Conservation (phyloP, 306 rosid genomes). For the Senna tora region DNA sequence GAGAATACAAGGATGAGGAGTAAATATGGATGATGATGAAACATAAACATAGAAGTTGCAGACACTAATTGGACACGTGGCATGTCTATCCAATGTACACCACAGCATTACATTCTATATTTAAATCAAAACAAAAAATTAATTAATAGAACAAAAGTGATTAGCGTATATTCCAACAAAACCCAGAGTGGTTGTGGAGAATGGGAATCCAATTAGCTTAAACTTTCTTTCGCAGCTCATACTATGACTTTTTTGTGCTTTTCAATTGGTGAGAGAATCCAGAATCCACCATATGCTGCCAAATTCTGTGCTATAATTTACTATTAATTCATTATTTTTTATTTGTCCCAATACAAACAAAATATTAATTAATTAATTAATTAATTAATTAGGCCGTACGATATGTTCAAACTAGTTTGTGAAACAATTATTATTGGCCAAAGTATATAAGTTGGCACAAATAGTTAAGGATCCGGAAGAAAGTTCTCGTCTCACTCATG, state of each 20-base stretch:
- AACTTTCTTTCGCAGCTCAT: neutral
- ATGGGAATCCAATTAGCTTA: neutral
- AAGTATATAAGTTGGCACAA: too few species aligned
- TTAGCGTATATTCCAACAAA: slow-evolving; percentile 22
- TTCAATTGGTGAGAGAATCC: too few species aligned
- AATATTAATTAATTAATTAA: too few species aligned
- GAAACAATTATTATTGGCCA: too few species aligned
- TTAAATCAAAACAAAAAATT: neutral
- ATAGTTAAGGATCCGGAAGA: too few species aligned
- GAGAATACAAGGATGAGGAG: neutral
- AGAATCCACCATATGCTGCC: neutral
- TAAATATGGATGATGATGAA: neutral
- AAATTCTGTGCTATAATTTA: too few species aligned
- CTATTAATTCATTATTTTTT: too few species aligned
- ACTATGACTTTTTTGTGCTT: neutral
- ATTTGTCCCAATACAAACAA: too few species aligned
- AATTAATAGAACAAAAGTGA: too few species aligned
- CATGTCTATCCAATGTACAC: neutral
- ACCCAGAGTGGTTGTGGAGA: neutral
- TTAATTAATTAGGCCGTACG: too few species aligned
- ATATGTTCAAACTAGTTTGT: too few species aligned
- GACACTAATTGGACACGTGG: slow-evolving; percentile 23
- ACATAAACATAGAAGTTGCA: neutral
- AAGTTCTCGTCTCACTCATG: too few species aligned
- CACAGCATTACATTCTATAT: neutral